These are phyloP conservation scores for Chrysosporium keratinophilum DNA, from an alignment of 2,329 filamentous ascomycete species.

Conservation along the genomic window DNA sequence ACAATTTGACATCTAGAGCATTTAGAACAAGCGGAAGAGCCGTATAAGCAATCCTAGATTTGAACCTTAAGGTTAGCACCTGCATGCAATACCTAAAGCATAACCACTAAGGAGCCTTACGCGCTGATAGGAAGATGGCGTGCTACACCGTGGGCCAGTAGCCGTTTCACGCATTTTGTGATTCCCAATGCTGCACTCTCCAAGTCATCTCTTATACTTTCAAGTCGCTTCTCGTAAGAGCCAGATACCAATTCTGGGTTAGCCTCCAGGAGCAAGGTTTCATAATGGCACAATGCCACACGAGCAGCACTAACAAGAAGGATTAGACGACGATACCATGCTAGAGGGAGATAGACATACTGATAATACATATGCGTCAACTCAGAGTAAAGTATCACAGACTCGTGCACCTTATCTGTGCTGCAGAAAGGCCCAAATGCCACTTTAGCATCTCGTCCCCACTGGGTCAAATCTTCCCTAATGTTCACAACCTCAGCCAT, in stretches of 20 bases:
- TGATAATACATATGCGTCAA: conserved; percentile 46
- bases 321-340: not conserved
- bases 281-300: conserved; percentile 40
- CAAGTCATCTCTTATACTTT: conserved; percentile 29
- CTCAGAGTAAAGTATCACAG: conserved; percentile 39
- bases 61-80: not conserved
- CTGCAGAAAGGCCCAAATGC: conserved; percentile 2
- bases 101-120: conserved; percentile 23
- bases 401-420: conserved; percentile 28
- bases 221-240: conserved; percentile 32
- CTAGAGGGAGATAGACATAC: conserved; percentile 25
- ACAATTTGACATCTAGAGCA: conserved; percentile 33
- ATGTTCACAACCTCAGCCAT: conserved; percentile 26
- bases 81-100: not conserved
- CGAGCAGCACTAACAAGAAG: conserved; percentile 30
- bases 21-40: conserved; percentile 31
- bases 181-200: conserved; percentile 38
- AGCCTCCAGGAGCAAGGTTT: conserved; percentile 37
- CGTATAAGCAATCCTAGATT: conserved; percentile 24
- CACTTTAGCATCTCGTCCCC: conserved; percentile 32
- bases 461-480: conserved; percentile 31
- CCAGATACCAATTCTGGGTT: conserved; percentile 28
- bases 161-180: conserved; percentile 40
- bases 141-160: conserved; percentile 38
- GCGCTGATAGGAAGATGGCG: conserved; percentile 42